Conservation (phyloP, 2,329 filamentous ascomycete genomes). For the Paracorniculantispora psalliotae region DNA sequence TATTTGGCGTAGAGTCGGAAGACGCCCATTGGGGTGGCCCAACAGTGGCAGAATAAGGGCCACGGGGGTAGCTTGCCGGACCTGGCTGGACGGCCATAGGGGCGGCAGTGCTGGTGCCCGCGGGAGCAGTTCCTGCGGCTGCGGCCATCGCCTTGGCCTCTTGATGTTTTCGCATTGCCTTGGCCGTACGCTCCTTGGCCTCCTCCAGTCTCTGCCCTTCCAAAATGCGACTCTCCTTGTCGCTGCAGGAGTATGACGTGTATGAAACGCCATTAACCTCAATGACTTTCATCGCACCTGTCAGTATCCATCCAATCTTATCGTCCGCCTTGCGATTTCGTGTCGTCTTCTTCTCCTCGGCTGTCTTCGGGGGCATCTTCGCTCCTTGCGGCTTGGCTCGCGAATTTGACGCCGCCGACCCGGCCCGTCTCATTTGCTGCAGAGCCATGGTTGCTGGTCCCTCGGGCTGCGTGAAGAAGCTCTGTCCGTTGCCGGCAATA, state of each 20-base stretch:
- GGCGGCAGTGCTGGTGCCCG: neutral
- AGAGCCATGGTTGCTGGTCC: neutral
- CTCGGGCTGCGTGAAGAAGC: neutral
- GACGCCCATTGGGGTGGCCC: no score
- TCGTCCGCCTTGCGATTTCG: conserved; percentile 2
- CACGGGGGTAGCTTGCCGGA: no score
- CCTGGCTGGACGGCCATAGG: neutral
- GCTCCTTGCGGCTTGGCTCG: neutral
- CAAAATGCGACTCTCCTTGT: conserved; percentile 5
- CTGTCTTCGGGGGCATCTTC: neutral
- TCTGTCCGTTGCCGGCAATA: neutral
- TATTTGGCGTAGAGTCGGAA: no score
- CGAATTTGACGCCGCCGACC: neutral
- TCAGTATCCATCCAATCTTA: conserved; percentile 4
- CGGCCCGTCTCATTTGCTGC: neutral
- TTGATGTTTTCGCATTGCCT: neutral
- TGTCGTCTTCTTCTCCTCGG: conserved; percentile 5
- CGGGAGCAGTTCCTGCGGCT: neutral
- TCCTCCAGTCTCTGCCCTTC: neutral
- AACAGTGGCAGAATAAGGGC: no score
- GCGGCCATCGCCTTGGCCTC: neutral
- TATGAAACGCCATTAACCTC: neutral
- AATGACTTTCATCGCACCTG: neutral
- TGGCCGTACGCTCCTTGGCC: neutral
- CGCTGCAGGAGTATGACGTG: conserved; percentile 4